Percentiles rank a stretch among this genome's conserved stretches.
These are phyloP conservation scores for Turnera subulata DNA, from an alignment of 345 rosid genomes.

Conservation along the genomic window DNA sequence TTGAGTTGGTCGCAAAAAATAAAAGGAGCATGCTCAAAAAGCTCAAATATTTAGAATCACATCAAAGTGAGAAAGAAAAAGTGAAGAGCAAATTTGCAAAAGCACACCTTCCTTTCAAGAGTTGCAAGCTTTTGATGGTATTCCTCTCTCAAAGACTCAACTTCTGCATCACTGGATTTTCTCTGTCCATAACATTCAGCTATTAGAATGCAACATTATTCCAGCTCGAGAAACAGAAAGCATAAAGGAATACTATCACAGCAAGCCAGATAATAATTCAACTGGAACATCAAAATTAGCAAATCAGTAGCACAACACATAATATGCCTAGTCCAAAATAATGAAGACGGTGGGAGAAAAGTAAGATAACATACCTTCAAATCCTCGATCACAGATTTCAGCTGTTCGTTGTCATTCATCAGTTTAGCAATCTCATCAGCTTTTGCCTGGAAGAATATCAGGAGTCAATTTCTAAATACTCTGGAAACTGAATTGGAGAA, in stretches of 20 bases:
- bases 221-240: no score
- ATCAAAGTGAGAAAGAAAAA: not conserved
- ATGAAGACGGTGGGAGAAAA: not conserved
- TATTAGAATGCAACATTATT: not conserved
- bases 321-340: not conserved
- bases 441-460: conserved; percentile 63
- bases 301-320: not conserved
- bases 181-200: conserved; percentile 51
- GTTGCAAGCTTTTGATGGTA: conserved; percentile 94
- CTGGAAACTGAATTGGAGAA: conserved; percentile 3
- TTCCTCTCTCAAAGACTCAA: conserved; percentile 95
- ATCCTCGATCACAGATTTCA: conserved; percentile 68
- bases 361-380: conserved; percentile 68
- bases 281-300: not conserved
- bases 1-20: not conserved
- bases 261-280: no score
- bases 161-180: conserved; percentile 84
- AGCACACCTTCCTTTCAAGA: conserved; percentile 91
- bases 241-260: no score
- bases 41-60: not conserved
- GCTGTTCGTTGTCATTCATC: conserved; percentile 97
- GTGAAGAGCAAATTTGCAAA: not conserved
- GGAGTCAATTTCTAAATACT: conserved; percentile 17
- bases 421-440: conserved; percentile 95
- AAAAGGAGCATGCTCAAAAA: not conserved